These are phyloP conservation scores for Blepharisma japonicum DNA, from an alignment of 73 alveolate species.

Conservation along the genomic window DNA sequence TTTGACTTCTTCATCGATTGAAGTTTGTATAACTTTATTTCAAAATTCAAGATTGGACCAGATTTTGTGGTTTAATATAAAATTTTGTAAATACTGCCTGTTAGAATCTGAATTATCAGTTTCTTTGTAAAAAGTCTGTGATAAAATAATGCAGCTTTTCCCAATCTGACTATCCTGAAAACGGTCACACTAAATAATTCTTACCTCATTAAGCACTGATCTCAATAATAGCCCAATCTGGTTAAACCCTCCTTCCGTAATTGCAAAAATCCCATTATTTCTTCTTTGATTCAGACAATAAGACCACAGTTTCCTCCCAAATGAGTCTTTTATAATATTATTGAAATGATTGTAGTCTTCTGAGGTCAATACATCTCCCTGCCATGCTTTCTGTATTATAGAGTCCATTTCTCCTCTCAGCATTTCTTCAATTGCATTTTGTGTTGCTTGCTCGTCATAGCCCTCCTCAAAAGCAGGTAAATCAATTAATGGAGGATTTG, in stretches of 20 bases:
- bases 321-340: slow-evolving; percentile 9
- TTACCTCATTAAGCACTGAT: neutral
- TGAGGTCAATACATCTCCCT: neutral
- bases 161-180: slow-evolving; percentile 3
- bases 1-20: slow-evolving; percentile 15
- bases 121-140: slow-evolving; percentile 7
- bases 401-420: neutral
- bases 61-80: neutral
- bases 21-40: neutral
- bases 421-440: slow-evolving; percentile 11
- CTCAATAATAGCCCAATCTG: neutral
- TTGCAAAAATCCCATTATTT: slow-evolving; percentile 13
- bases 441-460: neutral
- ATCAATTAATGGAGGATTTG: neutral
- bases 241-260: neutral
- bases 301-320: slow-evolving; percentile 23
- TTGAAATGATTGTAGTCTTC: slow-evolving; percentile 8
- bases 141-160: slow-evolving; percentile 28
- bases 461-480: neutral
- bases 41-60: slow-evolving; percentile 11
- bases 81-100: neutral
- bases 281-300: slow-evolving; percentile 10
- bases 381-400: slow-evolving; percentile 1
- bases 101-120: neutral
- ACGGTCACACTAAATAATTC: neutral